Evolutionary conservation across 129 eudicot species (phyloP).

Genomic region (Arctium minus): DNA sequence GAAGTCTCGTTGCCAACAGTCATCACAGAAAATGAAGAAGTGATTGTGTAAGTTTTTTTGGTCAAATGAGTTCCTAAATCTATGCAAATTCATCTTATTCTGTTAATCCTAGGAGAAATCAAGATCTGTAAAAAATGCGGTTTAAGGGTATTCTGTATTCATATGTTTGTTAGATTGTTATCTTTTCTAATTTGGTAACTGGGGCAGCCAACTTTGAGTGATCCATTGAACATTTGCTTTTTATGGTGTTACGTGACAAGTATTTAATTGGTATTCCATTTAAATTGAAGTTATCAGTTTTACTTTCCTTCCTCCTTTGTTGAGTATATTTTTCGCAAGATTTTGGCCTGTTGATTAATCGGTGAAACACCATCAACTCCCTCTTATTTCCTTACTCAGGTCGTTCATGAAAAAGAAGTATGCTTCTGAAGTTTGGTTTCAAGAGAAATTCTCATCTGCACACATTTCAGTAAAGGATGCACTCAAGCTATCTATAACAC

Average conservation of each 20-base stretch:
- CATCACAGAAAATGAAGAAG: conserved; percentile 61
- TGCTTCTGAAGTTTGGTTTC: conserved; percentile 67
- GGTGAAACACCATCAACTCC: not conserved
- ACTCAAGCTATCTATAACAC: conserved; percentile 53
- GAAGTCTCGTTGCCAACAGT: conserved; percentile 71
- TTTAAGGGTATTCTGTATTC: not conserved
- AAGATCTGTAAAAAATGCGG: not conserved
- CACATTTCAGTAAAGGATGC: conserved; percentile 61
- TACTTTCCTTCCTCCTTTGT: not conserved
- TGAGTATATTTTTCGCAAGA: not conserved
- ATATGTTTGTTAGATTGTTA: not conserved
- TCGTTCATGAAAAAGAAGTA: conserved; percentile 60
- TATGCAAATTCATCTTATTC: not conserved
- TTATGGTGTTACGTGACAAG: not conserved
- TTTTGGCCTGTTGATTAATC: not conserved
- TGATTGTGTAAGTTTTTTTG: conserved; percentile 45
- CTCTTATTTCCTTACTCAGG: conserved; percentile 37
- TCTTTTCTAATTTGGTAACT: not conserved
- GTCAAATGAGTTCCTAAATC: not conserved
- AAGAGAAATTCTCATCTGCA: conserved; percentile 46
- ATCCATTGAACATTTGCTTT: not conserved
- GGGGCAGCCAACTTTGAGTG: not conserved
- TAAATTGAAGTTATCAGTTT: not conserved
- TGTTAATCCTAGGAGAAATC: not conserved
- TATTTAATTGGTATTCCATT: not conserved